These are phyloP conservation scores for Myrica gale DNA, from an alignment of 306 rosid species.

Conservation along the genomic window DNA sequence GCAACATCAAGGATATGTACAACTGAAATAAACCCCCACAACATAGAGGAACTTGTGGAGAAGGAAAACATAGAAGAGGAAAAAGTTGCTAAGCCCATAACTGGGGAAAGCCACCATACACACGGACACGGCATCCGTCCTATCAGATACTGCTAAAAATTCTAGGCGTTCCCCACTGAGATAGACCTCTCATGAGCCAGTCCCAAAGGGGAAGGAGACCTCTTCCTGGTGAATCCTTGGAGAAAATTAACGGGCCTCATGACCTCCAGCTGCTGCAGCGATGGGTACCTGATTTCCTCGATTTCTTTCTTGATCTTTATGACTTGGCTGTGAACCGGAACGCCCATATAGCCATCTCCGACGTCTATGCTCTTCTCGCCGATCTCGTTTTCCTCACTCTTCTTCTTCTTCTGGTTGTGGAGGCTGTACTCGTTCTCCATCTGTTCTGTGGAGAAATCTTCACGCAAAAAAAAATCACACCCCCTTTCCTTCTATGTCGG, in stretches of 20 bases:
- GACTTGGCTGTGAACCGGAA: constrained; percentile 73
- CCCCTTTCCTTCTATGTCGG: background rate
- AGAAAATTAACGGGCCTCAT: constrained; percentile 32
- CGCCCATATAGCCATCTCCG: constrained; percentile 25
- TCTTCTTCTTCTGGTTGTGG: background rate
- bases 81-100: too few species aligned
- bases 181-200: constrained; percentile 29
- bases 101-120: too few species aligned
- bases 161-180: constrained; percentile 41
- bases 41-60: too few species aligned
- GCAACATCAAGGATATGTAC: background rate
- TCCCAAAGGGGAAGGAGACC: constrained; percentile 72
- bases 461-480: background rate
- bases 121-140: too few species aligned
- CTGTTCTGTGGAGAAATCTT: too few species aligned
- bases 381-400: background rate
- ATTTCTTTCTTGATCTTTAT: constrained; percentile 74
- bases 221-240: constrained; percentile 39
- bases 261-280: constrained; percentile 50
- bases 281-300: constrained; percentile 64
- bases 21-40: too few species aligned
- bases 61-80: too few species aligned
- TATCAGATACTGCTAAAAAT: background rate
- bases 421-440: constrained; percentile 22
- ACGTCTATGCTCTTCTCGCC: constrained; percentile 11